These are phyloP conservation scores for Aureobasidium zeae DNA, from an alignment of 2,329 filamentous ascomycete genomes.

Conservation along the genomic window DNA sequence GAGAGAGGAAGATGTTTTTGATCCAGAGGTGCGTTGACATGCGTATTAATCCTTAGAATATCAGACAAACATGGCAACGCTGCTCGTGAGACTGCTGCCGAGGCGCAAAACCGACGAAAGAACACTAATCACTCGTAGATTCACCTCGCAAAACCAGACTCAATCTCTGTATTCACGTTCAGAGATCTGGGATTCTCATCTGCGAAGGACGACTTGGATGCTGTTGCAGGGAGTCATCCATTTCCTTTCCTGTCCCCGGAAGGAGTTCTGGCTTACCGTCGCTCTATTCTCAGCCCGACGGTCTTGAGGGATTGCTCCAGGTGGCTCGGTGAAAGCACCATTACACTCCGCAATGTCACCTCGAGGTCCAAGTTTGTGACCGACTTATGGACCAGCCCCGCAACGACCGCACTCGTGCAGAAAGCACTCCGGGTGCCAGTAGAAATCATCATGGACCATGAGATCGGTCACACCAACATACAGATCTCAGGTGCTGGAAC, in stretches of 20 bases:
- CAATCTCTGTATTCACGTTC: not conserved
- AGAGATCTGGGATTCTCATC: not conserved
- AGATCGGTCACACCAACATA: not conserved
- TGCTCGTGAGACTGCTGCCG: too few relatives aligned
- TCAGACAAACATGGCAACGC: too few relatives aligned
- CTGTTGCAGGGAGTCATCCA: not conserved
- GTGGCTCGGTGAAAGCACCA: not conserved
- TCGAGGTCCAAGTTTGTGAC: not conserved
- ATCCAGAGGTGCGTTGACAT: constrained; percentile 1
- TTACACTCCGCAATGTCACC: not conserved
- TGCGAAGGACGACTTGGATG: not conserved
- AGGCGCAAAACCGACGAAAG: not conserved
- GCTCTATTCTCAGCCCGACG: not conserved
- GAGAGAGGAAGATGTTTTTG: not conserved
- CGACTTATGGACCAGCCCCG: not conserved
- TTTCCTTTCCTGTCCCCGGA: not conserved
- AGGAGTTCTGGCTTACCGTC: not conserved
- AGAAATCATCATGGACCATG: not conserved
- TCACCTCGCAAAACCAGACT: not conserved
- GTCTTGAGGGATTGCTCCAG: not conserved
- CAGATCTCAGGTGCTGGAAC: not conserved
- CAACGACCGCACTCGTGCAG: not conserved
- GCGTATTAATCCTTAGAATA: too few relatives aligned
- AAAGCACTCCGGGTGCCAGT: not conserved
- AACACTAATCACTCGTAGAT: not conserved